Conservation (phyloP, 176 grass and related monocot species). For the Avena insularis region DNA sequence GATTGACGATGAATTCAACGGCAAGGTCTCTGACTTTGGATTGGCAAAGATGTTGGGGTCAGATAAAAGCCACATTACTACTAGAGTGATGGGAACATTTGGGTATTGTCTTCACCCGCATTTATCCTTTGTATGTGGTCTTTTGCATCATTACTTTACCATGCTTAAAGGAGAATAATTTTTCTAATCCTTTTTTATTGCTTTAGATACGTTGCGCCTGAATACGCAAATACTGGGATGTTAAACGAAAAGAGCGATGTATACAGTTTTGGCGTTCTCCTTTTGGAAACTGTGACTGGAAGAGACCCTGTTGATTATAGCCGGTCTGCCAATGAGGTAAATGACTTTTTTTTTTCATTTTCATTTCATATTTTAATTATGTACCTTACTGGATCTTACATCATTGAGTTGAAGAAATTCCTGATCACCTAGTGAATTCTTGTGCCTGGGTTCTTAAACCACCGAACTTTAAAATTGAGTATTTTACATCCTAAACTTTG, state of each 20-base stretch:
- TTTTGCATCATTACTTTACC: conserved; percentile 15
- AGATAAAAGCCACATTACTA: conserved; percentile 93
- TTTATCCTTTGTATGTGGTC: neutral
- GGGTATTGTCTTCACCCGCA: conserved; percentile 48
- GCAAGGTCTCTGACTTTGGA: conserved; percentile 96
- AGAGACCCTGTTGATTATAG: conserved; percentile 93
- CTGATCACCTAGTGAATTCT: neutral
- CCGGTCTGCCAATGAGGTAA: conserved; percentile 83
- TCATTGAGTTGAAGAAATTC: conserved; percentile 2
- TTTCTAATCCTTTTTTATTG: conserved; percentile 38
- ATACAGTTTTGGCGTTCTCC: conserved; percentile 94
- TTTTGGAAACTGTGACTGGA: conserved; percentile 93
- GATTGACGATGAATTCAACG: conserved; percentile 95
- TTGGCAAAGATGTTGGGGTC: conserved; percentile 95
- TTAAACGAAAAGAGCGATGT: conserved; percentile 99
- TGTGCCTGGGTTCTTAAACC: neutral
- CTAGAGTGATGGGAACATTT: conserved; percentile 99
- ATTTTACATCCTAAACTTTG: neutral
- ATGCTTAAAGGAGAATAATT: neutral
- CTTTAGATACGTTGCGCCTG: conserved; percentile 92
- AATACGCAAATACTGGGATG: conserved; percentile 98
- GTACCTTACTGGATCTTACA: neutral
- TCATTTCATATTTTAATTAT: conserved; percentile 9
- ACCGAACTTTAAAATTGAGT: neutral
- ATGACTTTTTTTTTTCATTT: neutral